Base-by-base conservation (phyloP, 345 rosid genomes). In the Crucihimalaya himalaica region DNA sequence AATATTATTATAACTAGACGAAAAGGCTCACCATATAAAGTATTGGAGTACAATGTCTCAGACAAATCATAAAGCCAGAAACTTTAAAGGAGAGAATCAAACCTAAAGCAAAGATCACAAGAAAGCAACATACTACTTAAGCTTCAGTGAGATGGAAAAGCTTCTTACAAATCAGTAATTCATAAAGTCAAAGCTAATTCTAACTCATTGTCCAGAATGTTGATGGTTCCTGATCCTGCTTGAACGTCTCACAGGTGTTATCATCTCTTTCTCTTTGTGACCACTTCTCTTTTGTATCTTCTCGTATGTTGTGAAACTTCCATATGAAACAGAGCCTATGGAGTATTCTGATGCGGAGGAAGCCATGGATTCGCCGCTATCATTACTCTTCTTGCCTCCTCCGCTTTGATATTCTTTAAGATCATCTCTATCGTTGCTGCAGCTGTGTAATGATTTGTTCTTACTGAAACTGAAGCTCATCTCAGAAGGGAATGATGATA, bases 191-290 rank as follows among this genome's bases (percentile, higher is more conserved):
- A 34, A 68, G 55, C 55, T 75, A 55, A 13, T 12, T 51, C 21
- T 59, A 67, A 16, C 16, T 68, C 50, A 76, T 43, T 68, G 69
- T 70, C 87, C 88, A 62, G 82, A 72, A 71, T 81, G 88, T 51
- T 83, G 78, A 51, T 67, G 85, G 67, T 76, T 86, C 71, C 80
- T 81, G 76, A 91, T 79, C 81, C 96, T 83, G 85, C 91, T 91
- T 8, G 98, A 93, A 32, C 98, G 91, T 79, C 97, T 84, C 46
- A 89, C 93, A 2, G 96, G 97, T 69, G 98, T 93, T 35, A 82
- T 60, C 68, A 74, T 73, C 8, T 53, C 71, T 62, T 86, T 88
- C 73, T 79, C 91, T 63, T 13, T 46, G 72, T 90, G 79, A 75
- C 92, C 97, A 43, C 80, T 81, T 78, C 84, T 86, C 82, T n/a